These are phyloP conservation scores for Tephrocybe sp. DNA, from an alignment of 768 basidiomycete genomes.

Conservation along the genomic window DNA sequence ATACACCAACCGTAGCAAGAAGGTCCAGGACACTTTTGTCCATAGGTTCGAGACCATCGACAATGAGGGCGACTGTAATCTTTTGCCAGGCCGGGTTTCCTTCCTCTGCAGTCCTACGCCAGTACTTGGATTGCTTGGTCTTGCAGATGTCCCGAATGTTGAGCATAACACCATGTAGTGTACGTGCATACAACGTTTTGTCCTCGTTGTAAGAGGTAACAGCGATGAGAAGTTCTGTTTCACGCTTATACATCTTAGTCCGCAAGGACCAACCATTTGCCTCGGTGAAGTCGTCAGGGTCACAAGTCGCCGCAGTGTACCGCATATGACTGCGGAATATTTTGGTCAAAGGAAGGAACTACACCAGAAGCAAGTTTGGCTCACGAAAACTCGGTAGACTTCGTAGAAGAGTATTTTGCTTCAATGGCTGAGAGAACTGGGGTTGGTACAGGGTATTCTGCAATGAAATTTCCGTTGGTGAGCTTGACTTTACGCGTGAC, in stretches of 20 bases:
- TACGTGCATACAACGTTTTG: slow-evolving; percentile 88
- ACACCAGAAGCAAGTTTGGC: slow-evolving; percentile 21
- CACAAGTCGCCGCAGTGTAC: slow-evolving; percentile 89
- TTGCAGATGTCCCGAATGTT: slow-evolving; percentile 98
- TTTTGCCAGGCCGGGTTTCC: slow-evolving; percentile 88
- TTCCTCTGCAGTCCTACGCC: slow-evolving; percentile 81
- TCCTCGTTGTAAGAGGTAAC: slow-evolving; percentile 94
- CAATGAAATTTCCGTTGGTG: slow-evolving; percentile 90
- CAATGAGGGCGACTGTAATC: slow-evolving; percentile 86
- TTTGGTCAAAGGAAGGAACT: slow-evolving; percentile 3
- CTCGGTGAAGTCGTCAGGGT: slow-evolving; percentile 85
- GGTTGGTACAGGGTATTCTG: slow-evolving; percentile 86
- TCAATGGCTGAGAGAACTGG: slow-evolving; percentile 84
- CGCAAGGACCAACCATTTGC: slow-evolving; percentile 85
- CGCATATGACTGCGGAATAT: slow-evolving; percentile 71
- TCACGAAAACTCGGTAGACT: slow-evolving; percentile 89
- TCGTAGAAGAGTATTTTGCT: slow-evolving; percentile 68
- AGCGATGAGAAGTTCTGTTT: slow-evolving; percentile 92
- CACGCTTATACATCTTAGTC: slow-evolving; percentile 80
- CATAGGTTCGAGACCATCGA: slow-evolving; percentile 93
- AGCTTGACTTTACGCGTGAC: slow-evolving; percentile 95
- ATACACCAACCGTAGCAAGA: slow-evolving; percentile 87
- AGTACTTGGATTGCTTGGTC: slow-evolving; percentile 92
- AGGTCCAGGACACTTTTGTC: slow-evolving; percentile 93
- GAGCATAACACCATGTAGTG: slow-evolving; percentile 94